Base-by-base conservation (phyloP, 495 filamentous ascomycete species). In the Xeromyces bisporus region DNA sequence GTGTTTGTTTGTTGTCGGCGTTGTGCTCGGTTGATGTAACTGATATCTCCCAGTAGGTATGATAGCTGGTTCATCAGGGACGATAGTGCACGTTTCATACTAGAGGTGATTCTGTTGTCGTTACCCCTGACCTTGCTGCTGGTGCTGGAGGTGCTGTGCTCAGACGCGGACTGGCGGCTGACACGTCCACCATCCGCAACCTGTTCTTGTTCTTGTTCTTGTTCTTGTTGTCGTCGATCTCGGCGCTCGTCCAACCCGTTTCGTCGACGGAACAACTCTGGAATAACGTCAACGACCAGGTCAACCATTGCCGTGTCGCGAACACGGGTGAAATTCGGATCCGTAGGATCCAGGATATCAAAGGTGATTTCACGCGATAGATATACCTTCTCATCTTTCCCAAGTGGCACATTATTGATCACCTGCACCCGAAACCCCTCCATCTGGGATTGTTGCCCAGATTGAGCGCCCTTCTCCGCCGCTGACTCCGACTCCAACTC, bases 301-400 rank as follows among this genome's bases (percentile, higher is more conserved):
- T 91, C 84, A 35, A 83, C 57, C 43, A 77, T 64, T 15, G 73
- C 53, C 15, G 67, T 53, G 51, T 93, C 83, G 28, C 76, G 68
- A 15, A 85, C 55, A 18, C 80, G 69, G 13, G 76, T 80, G 46
- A 94, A 94, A 24, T 82, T 69, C 8, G 83, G 79, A 55, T 94
- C 89, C 23, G 68, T 66, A 2, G 71, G 69, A 46, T 72, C 66
- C 29, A 77, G 46, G 35, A 84, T 68, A 30, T 77, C 73, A 36
- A 74, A 71, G 29, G 91, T 67, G 21, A 81, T 67, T 20, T 84
- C 73, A 15, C 77, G 67, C n/a, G 72, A 60, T 34, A 97, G 60
- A 44, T 83, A 80, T 33, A 94, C 71, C 44, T 76, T 83, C 56
- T 97, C 89, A 42, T 93, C 85, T 35, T 80, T 77, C 6, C 89